phyloP scores from a whole-genome alignment of 768 basidiomycete genomes.

The Trichaptum fuscoviolaceum region DNA sequence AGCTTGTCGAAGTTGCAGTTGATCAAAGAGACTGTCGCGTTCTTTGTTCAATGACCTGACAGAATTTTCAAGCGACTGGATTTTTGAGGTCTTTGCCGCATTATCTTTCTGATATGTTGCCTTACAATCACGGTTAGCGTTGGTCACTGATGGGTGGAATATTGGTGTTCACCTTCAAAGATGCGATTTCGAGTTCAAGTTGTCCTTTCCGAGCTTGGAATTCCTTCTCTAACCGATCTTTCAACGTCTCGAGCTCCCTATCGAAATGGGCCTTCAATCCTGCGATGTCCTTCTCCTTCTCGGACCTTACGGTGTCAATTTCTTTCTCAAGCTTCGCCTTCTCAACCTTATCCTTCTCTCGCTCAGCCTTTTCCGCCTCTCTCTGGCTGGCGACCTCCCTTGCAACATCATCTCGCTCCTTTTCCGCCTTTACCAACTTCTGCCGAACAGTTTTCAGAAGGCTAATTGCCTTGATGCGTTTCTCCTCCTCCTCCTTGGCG shows the following conservation, averaged over 20 bases:
- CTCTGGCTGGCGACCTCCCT: conserved; percentile 49
- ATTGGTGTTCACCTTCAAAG: conserved; percentile 55
- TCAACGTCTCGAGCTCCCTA: conserved; percentile 54
- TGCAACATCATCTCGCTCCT: conserved; percentile 77
- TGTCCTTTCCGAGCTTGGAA: conserved; percentile 56
- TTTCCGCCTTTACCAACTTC: conserved; percentile 95
- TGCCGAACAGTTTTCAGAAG: conserved; percentile 92
- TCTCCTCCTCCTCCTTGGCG: conserved; percentile 95
- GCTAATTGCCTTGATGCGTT: conserved; percentile 88
- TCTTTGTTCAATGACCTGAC: conserved; percentile 65
- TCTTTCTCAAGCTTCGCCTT: conserved; percentile 53
- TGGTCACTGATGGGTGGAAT: neutral
- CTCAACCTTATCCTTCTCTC: conserved; percentile 47
- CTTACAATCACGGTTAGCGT: conserved; percentile 32
- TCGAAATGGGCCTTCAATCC: conserved; percentile 65
- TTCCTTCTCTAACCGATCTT: conserved; percentile 75
- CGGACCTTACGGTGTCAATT: conserved; percentile 51
- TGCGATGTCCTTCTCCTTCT: conserved; percentile 58
- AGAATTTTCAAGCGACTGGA: conserved; percentile 64
- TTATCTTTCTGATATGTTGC: conserved; percentile 65
- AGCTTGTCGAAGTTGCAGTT: conserved; percentile 82
- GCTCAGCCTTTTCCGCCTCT: conserved; percentile 50
- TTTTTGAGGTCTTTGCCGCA: conserved; percentile 50
- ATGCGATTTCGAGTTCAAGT: conserved; percentile 70
- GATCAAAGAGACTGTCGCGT: conserved; percentile 80